Percentiles rank a stretch among this genome's conserved stretches.
Evolutionary conservation across 768 basidiomycete species (phyloP).

Genomic region (Dictyophora rubrovolvata): DNA sequence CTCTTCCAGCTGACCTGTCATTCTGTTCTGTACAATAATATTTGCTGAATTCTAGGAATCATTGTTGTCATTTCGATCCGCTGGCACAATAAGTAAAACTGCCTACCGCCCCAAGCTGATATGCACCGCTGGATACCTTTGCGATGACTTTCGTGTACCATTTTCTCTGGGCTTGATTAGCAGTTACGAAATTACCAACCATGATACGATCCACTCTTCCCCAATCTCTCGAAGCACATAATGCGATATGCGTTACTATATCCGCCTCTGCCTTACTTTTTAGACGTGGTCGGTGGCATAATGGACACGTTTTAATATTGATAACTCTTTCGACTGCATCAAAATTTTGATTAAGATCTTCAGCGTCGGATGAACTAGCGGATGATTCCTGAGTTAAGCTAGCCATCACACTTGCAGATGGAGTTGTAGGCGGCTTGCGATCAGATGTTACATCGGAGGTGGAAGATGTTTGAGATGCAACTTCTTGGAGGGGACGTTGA

Average conservation of each 20-base stretch:
- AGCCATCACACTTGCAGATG: background rate
- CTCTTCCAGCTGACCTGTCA: conserved; percentile 87
- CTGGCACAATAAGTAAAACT: background rate
- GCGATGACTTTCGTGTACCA: conserved; percentile 88
- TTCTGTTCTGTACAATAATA: conserved; percentile 92
- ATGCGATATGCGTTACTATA: conserved; percentile 93
- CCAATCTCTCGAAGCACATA: conserved; percentile 94
- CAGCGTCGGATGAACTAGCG: conserved; percentile 18
- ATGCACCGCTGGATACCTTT: conserved; percentile 80
- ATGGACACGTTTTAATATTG: conserved; percentile 88
- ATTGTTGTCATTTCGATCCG: background rate
- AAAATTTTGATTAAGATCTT: conserved; percentile 15
- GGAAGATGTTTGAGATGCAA: conserved; percentile 30
- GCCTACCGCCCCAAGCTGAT: conserved; percentile 81
- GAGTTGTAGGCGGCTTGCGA: conserved; percentile 8
- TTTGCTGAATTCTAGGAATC: conserved; percentile 79
- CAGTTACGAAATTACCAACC: conserved; percentile 90
- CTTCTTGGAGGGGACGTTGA: conserved; percentile 32
- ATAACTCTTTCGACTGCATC: conserved; percentile 70
- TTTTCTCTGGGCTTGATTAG: conserved; percentile 91
- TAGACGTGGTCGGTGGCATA: conserved; percentile 83
- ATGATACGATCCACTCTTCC: conserved; percentile 78
- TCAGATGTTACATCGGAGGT: conserved; percentile 15
- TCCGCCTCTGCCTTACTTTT: conserved; percentile 85
- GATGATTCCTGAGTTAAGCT: conserved; percentile 9